phyloP scores from a whole-genome alignment of 345 rosid genomes.

The Murraya paniculata region DNA sequence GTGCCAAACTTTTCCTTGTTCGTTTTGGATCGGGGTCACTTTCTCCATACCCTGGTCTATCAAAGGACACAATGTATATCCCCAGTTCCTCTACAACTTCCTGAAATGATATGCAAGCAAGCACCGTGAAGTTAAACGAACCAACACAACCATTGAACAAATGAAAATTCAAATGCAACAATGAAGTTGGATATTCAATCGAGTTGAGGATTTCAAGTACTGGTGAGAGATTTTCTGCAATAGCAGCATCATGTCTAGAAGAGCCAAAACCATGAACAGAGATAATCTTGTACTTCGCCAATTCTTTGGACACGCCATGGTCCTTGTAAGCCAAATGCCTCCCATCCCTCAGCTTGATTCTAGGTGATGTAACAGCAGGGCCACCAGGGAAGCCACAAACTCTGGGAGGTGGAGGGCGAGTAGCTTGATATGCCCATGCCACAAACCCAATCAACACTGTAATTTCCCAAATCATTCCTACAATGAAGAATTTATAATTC shows the following conservation, averaged over 20 bases:
- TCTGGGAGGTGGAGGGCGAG: slow-evolving; percentile 43
- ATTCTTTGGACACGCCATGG: slow-evolving; percentile 36
- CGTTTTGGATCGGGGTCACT: slow-evolving; percentile 47
- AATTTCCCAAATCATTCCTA: slow-evolving; percentile 23
- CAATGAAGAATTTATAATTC: not conserved
- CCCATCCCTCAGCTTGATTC: slow-evolving; percentile 57
- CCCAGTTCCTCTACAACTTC: slow-evolving; percentile 41
- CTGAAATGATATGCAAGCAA: slow-evolving; percentile 19
- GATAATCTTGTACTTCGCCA: slow-evolving; percentile 42
- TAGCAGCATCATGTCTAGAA: slow-evolving; percentile 32
- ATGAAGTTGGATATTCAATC: not conserved
- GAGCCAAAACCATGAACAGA: slow-evolving; percentile 44
- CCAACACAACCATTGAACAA: not conserved
- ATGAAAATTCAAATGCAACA: not conserved
- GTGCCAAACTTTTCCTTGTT: slow-evolving; percentile 36
- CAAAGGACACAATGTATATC: slow-evolving; percentile 38
- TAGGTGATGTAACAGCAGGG: slow-evolving; percentile 34
- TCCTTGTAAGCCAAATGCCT: slow-evolving; percentile 58
- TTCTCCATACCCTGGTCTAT: slow-evolving; percentile 53
- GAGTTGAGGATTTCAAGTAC: slow-evolving; percentile 18
- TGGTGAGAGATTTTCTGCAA: slow-evolving; percentile 24
- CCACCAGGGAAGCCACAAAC: slow-evolving; percentile 42
- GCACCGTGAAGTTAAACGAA: not conserved
- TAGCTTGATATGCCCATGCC: slow-evolving; percentile 44
- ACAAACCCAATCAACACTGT: slow-evolving; percentile 25